phyloP scores from a whole-genome alignment of 2,329 filamentous ascomycete species.

The Boeremia exigua region DNA sequence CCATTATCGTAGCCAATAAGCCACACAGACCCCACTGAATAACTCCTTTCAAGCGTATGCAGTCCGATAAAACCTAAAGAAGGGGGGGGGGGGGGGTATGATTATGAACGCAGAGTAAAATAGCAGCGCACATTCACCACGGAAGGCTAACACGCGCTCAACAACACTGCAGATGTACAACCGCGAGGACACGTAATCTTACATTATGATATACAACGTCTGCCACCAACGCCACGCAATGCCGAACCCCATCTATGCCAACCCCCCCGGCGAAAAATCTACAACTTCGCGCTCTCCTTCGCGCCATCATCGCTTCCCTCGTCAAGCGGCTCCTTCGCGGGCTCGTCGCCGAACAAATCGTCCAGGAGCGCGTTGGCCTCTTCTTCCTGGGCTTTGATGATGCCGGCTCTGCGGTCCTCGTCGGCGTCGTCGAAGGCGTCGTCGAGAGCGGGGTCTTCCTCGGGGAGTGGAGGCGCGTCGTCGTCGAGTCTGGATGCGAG shows the following conservation, averaged over 20 bases:
- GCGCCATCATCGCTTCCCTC: background rate
- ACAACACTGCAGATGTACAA: background rate
- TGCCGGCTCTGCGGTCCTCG: background rate
- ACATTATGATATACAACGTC: conserved; percentile 9
- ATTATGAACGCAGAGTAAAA: no score
- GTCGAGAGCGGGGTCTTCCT: background rate
- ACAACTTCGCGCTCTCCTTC: background rate
- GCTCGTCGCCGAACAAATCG: conserved; percentile 6
- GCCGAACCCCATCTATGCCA: background rate
- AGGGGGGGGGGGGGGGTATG: no score
- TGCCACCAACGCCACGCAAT: conserved; percentile 2
- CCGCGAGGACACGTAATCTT: background rate
- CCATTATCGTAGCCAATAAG: no score
- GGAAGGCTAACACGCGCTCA: no score
- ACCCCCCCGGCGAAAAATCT: background rate
- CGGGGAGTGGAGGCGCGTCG: background rate
- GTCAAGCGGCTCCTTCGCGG: background rate
- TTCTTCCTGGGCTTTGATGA: background rate
- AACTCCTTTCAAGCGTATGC: no score
- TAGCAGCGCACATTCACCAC: no score
- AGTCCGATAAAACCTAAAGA: no score
- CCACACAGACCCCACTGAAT: no score
- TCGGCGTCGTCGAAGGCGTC: background rate
- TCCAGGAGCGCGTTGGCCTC: conserved; percentile 10
- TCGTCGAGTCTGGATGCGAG: conserved; percentile 8